Base-by-base conservation (phyloP, 2,329 filamentous ascomycete species). In the Hirsutella minnesotensis region DNA sequence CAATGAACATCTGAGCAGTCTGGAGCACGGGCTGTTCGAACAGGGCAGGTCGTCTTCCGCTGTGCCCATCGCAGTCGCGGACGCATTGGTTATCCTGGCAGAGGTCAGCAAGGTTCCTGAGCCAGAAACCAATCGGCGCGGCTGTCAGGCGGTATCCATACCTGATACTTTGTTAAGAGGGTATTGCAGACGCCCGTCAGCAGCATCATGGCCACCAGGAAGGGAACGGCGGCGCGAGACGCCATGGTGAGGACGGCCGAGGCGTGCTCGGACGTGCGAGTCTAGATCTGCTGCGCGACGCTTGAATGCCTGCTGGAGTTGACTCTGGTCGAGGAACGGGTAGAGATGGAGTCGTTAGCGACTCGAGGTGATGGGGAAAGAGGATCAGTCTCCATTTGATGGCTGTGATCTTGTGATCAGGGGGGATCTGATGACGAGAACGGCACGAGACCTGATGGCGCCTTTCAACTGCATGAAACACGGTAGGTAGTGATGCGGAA, bases 21-120 rank as follows among this genome's bases (percentile, higher is more conserved):
- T 98, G 92, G 43, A 96, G 79, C 41, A 98, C 89, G 16, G 92
- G 92, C 60, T 96, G 90, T 62, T 95, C 87, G 65, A 98, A 96
- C 53, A 77, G 75, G 49, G 75, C 68, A 42, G 78, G 82, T 51
- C 82, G 75, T 46, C 72, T 73, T 9, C 77, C 75, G 54, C 86
- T 68, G 19, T 75, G 69, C 46, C 77, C 72, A 54, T 86, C 79
- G 69, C 92, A 98, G 68, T 96, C 79, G 51, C 84, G 77, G 34
- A 96, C 86, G 66, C 92, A 98, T 81, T 95, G 87, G 71, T 95
- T 94, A 62, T 98, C 92, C 86, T 88, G 41, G 16, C 31, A 29
- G n/a, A 8, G 31, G 21, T 39, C 18, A 37, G 35, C 35, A 12
- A 27, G 24, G 24, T n/a, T n/a, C n/a, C n/a, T n/a, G 24, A 27